Conservation (phyloP, 2,329 filamentous ascomycete species). For the Colletotrichum sp. region DNA sequence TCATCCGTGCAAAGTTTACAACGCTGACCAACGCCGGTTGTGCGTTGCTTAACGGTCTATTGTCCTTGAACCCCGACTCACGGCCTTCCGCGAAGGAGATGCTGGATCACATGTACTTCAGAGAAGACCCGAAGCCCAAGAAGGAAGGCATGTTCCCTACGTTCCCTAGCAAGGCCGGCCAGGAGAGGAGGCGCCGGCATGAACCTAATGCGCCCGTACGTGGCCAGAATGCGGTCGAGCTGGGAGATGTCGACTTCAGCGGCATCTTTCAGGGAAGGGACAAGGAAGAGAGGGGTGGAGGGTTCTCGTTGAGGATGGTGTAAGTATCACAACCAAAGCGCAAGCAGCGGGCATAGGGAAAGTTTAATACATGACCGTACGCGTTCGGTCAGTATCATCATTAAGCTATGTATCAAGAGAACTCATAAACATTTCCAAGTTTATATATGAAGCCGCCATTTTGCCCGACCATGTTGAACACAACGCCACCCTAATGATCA, state of each 20-base stretch:
- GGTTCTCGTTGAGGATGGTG: constrained; percentile 69
- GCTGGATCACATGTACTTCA: constrained; percentile 83
- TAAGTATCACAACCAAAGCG: constrained; percentile 22
- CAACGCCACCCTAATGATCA: constrained; percentile 15
- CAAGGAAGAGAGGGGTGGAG: constrained; percentile 68
- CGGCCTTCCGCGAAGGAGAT: constrained; percentile 77
- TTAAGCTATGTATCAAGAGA: constrained; percentile 16
- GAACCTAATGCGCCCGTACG: constrained; percentile 84
- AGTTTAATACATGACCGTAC: not conserved
- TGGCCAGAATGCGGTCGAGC: constrained; percentile 67
- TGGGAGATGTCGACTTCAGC: constrained; percentile 68
- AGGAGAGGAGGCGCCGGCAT: constrained; percentile 77
- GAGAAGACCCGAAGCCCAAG: constrained; percentile 88
- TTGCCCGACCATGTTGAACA: constrained; percentile 13
- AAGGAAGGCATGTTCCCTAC: constrained; percentile 93
- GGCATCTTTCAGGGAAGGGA: constrained; percentile 73
- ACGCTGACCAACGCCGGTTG: constrained; percentile 79
- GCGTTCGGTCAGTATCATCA: constrained; percentile 2
- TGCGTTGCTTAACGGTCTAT: constrained; percentile 69
- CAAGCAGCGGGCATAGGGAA: not conserved
- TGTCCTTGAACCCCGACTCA: constrained; percentile 75
- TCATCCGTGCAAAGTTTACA: constrained; percentile 81
- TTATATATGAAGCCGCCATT: constrained; percentile 18
- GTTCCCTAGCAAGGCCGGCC: constrained; percentile 92
- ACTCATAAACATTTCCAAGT: constrained; percentile 15